phyloP scores from a whole-genome alignment of 257 asterid genomes.

The Solanum paucissectum region DNA sequence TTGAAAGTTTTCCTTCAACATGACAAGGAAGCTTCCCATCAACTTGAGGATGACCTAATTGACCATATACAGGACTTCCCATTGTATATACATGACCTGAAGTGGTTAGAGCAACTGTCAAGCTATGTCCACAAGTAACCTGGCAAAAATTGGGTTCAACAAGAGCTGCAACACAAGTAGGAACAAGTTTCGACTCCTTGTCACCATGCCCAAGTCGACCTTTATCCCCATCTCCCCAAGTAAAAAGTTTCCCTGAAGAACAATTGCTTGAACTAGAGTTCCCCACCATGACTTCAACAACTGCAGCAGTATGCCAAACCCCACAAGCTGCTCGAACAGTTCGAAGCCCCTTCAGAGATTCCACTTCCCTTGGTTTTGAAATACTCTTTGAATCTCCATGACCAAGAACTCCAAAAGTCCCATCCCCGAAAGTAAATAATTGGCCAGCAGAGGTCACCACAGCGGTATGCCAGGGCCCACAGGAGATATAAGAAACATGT shows the following conservation, averaged over 20 bases:
- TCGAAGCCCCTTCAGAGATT: conserved; percentile 80
- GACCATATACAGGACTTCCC: conserved; percentile 95
- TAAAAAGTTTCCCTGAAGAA: conserved; percentile 81
- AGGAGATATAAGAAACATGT: conserved; percentile 73
- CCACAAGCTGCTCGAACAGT: conserved; percentile 85
- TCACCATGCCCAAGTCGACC: conserved; percentile 85
- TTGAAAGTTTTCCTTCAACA: conserved; percentile 68
- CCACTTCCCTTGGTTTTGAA: conserved; percentile 76
- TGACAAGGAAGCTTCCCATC: conserved; percentile 79
- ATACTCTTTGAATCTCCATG: conserved; percentile 73
- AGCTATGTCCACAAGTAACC: conserved; percentile 92
- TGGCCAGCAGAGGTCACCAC: conserved; percentile 91
- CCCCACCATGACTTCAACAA: conserved; percentile 87
- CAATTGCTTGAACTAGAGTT: conserved; percentile 75
- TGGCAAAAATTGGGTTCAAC: conserved; percentile 81
- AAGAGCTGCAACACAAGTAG: conserved; percentile 88
- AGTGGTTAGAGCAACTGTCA: conserved; percentile 82
- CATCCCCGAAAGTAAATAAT: conserved; percentile 85
- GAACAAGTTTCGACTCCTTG: conserved; percentile 74
- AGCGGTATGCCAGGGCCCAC: conserved; percentile 98
- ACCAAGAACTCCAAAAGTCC: conserved; percentile 93
- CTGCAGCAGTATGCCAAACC: conserved; percentile 97
- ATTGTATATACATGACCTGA: conserved; percentile 80
- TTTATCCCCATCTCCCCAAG: conserved; percentile 97
- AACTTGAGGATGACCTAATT: conserved; percentile 76